Percentiles rank a stretch among this genome's conserved stretches.
Conservation (phyloP, 225 moss, liverwort and hornwort genomes). For the Physcomitrium patens region DNA sequence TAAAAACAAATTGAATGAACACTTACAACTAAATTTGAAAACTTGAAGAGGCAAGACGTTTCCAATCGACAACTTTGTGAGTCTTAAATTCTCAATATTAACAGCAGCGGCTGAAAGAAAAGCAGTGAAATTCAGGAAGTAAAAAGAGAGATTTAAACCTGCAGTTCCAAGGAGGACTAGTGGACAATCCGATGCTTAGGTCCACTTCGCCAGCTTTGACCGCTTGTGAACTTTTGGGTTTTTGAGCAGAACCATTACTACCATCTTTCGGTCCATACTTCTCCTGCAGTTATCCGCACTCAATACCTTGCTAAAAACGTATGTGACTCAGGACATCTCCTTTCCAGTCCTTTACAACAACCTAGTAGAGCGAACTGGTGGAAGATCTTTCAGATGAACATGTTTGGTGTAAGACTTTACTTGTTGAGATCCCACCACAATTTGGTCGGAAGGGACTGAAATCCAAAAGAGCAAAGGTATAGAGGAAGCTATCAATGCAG, state of each 20-base stretch:
- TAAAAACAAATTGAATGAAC: not conserved
- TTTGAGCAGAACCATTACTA: conserved; percentile 34
- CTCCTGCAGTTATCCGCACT: conserved; percentile 58
- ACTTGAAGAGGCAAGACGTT: not conserved
- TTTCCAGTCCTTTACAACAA: too few relatives aligned
- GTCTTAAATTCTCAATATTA: not conserved
- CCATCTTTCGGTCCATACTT: conserved; percentile 88
- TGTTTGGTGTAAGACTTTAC: not conserved
- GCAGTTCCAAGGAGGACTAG: conserved; percentile 84
- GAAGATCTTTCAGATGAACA: not conserved
- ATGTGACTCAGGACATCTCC: too few relatives aligned
- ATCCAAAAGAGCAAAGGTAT: not conserved
- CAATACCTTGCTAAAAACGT: not conserved
- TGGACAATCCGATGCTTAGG: conserved; percentile 70
- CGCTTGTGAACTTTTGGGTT: conserved; percentile 35
- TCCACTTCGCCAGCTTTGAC: conserved; percentile 49
- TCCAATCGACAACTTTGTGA: not conserved
- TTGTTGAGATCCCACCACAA: not conserved
- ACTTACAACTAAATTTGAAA: not conserved
- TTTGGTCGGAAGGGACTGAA: not conserved
- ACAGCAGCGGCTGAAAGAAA: not conserved
- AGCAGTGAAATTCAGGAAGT: conserved; percentile 11
- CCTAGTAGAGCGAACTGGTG: too few relatives aligned
- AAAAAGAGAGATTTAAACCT: conserved; percentile 46
- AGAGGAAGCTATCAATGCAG: not conserved